Conservation (phyloP, 2,329 filamentous ascomycete species). For the Neurospora sp. region DNA sequence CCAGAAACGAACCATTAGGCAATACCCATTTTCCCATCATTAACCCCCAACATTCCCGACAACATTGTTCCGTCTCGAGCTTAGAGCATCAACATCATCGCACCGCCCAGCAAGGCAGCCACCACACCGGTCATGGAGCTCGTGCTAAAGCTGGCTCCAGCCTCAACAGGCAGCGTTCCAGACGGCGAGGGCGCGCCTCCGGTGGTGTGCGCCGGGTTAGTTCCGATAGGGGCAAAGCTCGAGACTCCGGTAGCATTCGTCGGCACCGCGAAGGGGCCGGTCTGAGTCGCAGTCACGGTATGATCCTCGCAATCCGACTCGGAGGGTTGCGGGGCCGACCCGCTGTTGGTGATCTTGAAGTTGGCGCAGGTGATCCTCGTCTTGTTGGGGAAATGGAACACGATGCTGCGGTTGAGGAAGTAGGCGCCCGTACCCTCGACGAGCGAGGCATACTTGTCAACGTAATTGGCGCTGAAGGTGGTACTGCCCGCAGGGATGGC, state of each 20-base stretch:
- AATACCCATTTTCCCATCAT: not conserved
- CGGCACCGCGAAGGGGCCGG: not conserved
- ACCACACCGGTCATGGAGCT: not conserved
- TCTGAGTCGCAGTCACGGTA: not conserved
- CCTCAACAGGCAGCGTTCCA: not conserved
- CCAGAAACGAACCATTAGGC: not conserved
- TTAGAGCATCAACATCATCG: not conserved
- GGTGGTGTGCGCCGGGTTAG: not conserved
- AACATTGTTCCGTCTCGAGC: not conserved
- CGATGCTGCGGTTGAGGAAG: constrained; percentile 55
- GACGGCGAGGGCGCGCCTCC: not conserved
- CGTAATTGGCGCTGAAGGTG: constrained; percentile 39
- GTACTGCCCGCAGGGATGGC: constrained; percentile 36
- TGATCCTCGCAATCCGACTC: not conserved
- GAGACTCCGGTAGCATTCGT: not conserved
- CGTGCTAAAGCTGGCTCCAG: not conserved
- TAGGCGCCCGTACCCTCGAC: constrained; percentile 40
- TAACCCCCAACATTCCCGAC: not conserved
- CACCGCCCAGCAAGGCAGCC: not conserved
- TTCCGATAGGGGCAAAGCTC: not conserved
- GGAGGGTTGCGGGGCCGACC: not conserved
- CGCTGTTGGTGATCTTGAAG: constrained; percentile 31
- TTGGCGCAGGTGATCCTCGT: constrained; percentile 57
- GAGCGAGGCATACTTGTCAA: constrained; percentile 49
- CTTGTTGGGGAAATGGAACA: constrained; percentile 54